Evolutionary conservation across 345 rosid genomes (phyloP).

Genomic region (Aegle marmelos): DNA sequence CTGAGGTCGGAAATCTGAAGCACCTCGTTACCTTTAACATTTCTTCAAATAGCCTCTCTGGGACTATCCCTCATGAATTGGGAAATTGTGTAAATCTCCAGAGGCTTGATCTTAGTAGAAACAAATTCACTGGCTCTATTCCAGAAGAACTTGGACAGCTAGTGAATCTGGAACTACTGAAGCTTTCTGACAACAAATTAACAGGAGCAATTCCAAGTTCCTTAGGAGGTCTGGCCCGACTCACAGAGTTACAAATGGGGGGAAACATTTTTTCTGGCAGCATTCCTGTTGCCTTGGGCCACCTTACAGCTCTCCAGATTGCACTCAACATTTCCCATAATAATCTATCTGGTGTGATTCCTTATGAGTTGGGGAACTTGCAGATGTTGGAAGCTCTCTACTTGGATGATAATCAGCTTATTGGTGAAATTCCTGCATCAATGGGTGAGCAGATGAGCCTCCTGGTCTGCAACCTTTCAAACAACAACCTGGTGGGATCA

Average conservation of each 20-base stretch:
- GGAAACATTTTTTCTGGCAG: conserved; percentile 62
- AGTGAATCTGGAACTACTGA: conserved; percentile 68
- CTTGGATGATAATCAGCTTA: conserved; percentile 69
- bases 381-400: conserved; percentile 69
- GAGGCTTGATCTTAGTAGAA: conserved; percentile 85
- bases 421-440: conserved; percentile 63
- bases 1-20: conserved; percentile 56
- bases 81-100: conserved; percentile 66
- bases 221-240: conserved; percentile 56
- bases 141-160: conserved; percentile 68
- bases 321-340: conserved; percentile 80
- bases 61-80: conserved; percentile 59
- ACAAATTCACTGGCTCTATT: conserved; percentile 48
- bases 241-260: conserved; percentile 85
- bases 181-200: conserved; percentile 67
- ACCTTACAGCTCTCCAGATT: conserved; percentile 68
- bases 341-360: conserved; percentile 60
- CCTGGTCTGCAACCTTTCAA: conserved; percentile 72
- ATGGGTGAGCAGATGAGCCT: conserved; percentile 73
- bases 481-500: conserved; percentile 63
- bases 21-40: conserved; percentile 71
- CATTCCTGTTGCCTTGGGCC: conserved; percentile 64
- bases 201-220: conserved; percentile 55
- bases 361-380: conserved; percentile 64
- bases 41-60: conserved; percentile 68